These are phyloP conservation scores for Hirsutella thompsonii DNA, from an alignment of 2,329 filamentous ascomycete species.

Conservation along the genomic window DNA sequence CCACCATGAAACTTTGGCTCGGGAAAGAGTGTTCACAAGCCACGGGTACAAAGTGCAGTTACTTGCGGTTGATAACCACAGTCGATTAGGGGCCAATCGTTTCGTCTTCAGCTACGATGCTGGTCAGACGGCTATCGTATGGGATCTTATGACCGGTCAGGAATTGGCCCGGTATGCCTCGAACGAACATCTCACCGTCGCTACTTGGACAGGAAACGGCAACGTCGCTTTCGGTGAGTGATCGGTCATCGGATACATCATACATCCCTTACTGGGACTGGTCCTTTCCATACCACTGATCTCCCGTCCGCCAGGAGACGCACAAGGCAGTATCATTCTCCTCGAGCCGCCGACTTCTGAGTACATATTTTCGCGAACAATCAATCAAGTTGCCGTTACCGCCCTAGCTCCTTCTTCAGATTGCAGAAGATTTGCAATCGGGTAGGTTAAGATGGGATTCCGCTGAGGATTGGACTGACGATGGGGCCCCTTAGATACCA, in stretches of 20 bases:
- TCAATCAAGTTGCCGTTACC: slow-evolving; percentile 88
- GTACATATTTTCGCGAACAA: slow-evolving; percentile 79
- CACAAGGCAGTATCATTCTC: slow-evolving; percentile 86
- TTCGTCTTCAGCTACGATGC: slow-evolving; percentile 88
- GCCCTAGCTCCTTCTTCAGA: slow-evolving; percentile 79
- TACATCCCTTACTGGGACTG: background rate
- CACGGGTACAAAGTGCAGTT: slow-evolving; percentile 76
- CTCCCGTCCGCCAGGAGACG: slow-evolving; percentile 51
- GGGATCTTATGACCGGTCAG: slow-evolving; percentile 86
- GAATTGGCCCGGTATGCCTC: slow-evolving; percentile 87
- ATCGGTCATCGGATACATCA: background rate
- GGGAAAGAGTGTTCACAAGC: slow-evolving; percentile 74
- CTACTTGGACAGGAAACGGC: slow-evolving; percentile 92
- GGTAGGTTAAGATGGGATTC: slow-evolving; percentile 37
- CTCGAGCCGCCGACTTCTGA: slow-evolving; percentile 91
- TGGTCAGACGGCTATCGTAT: slow-evolving; percentile 85
- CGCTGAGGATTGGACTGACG: background rate
- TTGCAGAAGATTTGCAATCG: slow-evolving; percentile 90
- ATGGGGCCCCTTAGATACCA: slow-evolving; percentile 53
- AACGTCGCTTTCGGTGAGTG: slow-evolving; percentile 87
- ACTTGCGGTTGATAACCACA: slow-evolving; percentile 82
- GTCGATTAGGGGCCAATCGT: slow-evolving; percentile 71
- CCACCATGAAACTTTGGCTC: slow-evolving; percentile 82
- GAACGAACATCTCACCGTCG: slow-evolving; percentile 74
- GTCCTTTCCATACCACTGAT: too few species aligned